Evolutionary conservation across 208 protist genomes (phyloP).

Genomic region (Leishmania turanica): DNA sequence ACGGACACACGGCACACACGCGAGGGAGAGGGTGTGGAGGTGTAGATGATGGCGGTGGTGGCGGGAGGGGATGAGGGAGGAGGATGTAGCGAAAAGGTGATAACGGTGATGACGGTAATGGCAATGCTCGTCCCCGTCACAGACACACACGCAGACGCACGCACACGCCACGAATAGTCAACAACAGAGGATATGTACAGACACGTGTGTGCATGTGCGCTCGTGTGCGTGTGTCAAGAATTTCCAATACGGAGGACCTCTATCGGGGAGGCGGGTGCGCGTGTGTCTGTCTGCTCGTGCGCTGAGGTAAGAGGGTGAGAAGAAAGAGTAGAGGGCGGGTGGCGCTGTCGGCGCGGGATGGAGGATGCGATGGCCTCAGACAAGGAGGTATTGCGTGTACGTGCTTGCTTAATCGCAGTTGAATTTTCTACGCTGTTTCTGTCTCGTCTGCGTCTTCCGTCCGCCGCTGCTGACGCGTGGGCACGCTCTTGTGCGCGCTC

Average conservation of each 20-base stretch:
- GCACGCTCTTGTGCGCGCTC: no score
- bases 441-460: no score
- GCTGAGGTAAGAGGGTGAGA: no score
- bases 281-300: no score
- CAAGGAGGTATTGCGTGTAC: no score
- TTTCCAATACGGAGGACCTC: background rate
- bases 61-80: background rate
- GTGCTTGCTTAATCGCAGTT: no score
- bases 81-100: background rate
- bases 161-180: background rate
- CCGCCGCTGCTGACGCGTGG: no score
- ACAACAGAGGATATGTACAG: background rate
- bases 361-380: no score
- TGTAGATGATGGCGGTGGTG: no score
- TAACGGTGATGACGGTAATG: background rate
- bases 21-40: background rate
- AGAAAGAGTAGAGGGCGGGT: background rate
- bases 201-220: background rate
- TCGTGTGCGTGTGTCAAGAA: background rate
- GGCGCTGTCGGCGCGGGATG: no score
- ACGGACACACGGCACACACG: background rate
- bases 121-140: background rate
- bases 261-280: background rate
- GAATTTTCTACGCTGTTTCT: no score
- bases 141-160: background rate